phyloP scores from a whole-genome alignment of 176 grass and related monocot species.

The Ananas comosus region DNA sequence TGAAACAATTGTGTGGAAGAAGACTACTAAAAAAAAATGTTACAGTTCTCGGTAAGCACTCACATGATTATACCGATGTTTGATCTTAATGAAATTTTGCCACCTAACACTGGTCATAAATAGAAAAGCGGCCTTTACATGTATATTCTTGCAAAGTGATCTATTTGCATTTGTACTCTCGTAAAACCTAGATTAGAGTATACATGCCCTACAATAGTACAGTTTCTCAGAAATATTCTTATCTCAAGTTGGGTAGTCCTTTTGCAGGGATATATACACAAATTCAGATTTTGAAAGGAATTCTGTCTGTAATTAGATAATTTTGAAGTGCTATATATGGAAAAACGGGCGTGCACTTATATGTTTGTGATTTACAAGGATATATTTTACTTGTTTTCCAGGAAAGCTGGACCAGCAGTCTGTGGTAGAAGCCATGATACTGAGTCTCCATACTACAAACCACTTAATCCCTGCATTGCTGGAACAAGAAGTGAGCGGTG shows the following conservation, averaged over 20 bases:
- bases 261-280: too few relatives aligned
- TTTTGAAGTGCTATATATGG: too few relatives aligned
- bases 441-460: constrained; percentile 80
- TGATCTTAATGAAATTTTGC: background rate
- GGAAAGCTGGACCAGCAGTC: constrained; percentile 66
- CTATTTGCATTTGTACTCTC: too few relatives aligned
- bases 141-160: too few relatives aligned
- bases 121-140: background rate
- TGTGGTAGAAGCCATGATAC: constrained; percentile 69
- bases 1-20: constrained; percentile 98
- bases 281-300: too few relatives aligned
- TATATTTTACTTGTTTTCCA: constrained; percentile 22
- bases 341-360: too few relatives aligned
- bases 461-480: constrained; percentile 80
- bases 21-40: constrained; percentile 67
- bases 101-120: background rate
- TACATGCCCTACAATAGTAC: too few relatives aligned
- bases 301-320: too few relatives aligned
- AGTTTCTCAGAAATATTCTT: too few relatives aligned
- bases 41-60: constrained; percentile 61
- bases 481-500: constrained; percentile 85
- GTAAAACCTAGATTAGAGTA: too few relatives aligned
- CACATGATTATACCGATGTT: background rate
- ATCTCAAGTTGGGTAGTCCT: too few relatives aligned
- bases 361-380: too few relatives aligned